phyloP scores from a whole-genome alignment of 139 green algal species.

The Chlorella sp. region DNA sequence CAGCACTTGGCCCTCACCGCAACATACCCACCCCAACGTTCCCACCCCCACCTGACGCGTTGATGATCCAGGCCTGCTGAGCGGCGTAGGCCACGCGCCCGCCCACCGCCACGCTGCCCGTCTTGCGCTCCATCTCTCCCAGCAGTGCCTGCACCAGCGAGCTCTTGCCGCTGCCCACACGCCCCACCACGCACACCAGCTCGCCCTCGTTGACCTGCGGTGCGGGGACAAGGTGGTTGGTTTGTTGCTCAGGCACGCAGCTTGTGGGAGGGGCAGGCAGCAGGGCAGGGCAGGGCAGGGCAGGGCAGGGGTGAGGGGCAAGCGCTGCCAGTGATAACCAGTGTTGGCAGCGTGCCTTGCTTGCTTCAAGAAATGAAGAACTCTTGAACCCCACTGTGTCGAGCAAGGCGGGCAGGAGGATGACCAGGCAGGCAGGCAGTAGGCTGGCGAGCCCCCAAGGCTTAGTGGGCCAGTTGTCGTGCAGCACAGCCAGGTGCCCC shows the following conservation, averaged over 20 bases:
- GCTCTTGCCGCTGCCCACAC: conserved; percentile 85
- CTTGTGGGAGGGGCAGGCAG: neutral
- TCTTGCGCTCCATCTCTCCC: conserved; percentile 68
- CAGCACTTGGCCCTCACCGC: too few relatives aligned
- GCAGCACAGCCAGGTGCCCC: too few relatives aligned
- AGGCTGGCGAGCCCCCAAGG: too few relatives aligned
- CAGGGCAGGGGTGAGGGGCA: neutral
- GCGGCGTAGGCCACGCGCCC: conserved; percentile 81
- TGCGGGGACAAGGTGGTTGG: neutral
- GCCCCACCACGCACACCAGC: conserved; percentile 83
- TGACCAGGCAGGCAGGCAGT: neutral
- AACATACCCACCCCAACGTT: too few relatives aligned
- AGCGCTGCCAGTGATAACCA: neutral
- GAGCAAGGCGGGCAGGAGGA: too few relatives aligned
- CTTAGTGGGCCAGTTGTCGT: too few relatives aligned
- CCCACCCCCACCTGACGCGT: conserved; percentile 69
- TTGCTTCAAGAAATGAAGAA: too few relatives aligned
- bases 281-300: too few relatives aligned
- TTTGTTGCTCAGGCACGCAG: neutral
- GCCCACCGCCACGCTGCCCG: conserved; percentile 42
- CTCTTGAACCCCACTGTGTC: neutral
- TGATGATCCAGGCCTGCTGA: conserved; percentile 93
- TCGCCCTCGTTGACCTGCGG: conserved; percentile 60
- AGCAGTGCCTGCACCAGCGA: conserved; percentile 80
- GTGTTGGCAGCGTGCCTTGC: neutral